Evolutionary conservation across 2,329 filamentous ascomycete genomes (phyloP), one percentile per base, ranked within the genome.

Genomic region (Claviceps maximensis): DNA sequence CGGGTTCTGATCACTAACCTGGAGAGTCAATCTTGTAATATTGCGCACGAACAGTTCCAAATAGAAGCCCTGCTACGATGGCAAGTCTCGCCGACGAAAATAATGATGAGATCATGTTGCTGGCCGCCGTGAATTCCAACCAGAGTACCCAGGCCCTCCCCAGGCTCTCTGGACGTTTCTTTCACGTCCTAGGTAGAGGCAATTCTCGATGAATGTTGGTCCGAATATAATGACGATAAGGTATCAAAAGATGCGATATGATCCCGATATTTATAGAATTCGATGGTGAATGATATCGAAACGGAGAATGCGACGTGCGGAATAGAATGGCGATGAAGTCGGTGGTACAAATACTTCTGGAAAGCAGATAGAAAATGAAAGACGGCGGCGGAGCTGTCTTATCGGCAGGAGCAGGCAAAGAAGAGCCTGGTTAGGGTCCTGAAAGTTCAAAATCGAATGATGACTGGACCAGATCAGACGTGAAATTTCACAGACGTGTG

Each of bases 11-110:
- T 36, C 13, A 12, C 56, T 40, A 58, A 69, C 67, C 64, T 36
- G 61, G 59, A 12, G 59, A 65, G 44, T 62, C 61, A 13, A 69
- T 63, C 36, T 61, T 61, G 57, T 67, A 67, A 33, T 56, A 57
- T 23, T 63, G 61, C 1, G 63, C 65, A 21, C 57, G 53, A 21
- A 51, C 58, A 4, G 49, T 40, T 42, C 27, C 40, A 9, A 56
- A 13, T 29, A 58, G 46, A 38, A 54, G 21, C 13, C 46, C 42
- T 33, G 40, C 38, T 21, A 45, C 40, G 3, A 57, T 12, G 19
- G 50, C 44, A 19, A 57, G 55, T 40, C 50, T 49, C 31, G 47
- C 19, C 45, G 42, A 27, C 23, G 41, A 45, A 10, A 36, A 45
- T 46, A 47, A 19, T 42, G 42, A 42, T 12, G 48, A 33, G n/a